Conservation (phyloP, 257 asterid species). For the Jasminum sambac region DNA sequence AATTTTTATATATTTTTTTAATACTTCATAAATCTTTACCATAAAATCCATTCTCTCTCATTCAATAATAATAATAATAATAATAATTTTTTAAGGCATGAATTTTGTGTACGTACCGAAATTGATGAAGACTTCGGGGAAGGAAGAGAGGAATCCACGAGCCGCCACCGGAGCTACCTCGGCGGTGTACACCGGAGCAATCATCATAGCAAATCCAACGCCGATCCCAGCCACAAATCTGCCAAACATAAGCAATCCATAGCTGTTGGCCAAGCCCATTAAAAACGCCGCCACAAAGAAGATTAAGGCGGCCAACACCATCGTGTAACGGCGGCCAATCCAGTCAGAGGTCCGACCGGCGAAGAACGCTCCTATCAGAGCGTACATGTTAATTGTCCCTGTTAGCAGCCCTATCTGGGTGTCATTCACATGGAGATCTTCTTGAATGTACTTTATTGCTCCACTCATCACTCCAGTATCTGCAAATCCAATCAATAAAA, state of each 20-base stretch:
- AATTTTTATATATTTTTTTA: too few relatives aligned
- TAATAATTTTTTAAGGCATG: too few relatives aligned
- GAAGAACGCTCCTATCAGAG: conserved; percentile 33
- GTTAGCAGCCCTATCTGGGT: conserved; percentile 31
- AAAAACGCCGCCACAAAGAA: conserved; percentile 35
- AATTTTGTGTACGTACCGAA: conserved; percentile 18
- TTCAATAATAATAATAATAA: too few relatives aligned
- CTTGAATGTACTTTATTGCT: conserved; percentile 26
- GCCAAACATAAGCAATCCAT: conserved; percentile 32
- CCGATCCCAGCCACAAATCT: conserved; percentile 15
- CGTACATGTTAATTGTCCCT: conserved; percentile 35
- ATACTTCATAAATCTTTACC: too few relatives aligned
- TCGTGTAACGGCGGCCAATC: conserved; percentile 40
- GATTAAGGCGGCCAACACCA: conserved; percentile 30
- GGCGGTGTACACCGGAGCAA: conserved; percentile 19
- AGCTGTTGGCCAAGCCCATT: conserved; percentile 34
- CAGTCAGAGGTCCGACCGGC: conserved; percentile 39
- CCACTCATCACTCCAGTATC: too few relatives aligned
- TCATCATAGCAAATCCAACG: too few relatives aligned
- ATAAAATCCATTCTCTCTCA: too few relatives aligned
- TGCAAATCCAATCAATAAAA: too few relatives aligned
- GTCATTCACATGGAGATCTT: conserved; percentile 33
- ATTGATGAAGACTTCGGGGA: conserved; percentile 15
- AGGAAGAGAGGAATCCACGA: conserved; percentile 37
- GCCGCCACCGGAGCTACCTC: conserved; percentile 38